phyloP scores from a whole-genome alignment of 2,329 filamentous ascomycete genomes.

The Hymenoscyphus occultus region DNA sequence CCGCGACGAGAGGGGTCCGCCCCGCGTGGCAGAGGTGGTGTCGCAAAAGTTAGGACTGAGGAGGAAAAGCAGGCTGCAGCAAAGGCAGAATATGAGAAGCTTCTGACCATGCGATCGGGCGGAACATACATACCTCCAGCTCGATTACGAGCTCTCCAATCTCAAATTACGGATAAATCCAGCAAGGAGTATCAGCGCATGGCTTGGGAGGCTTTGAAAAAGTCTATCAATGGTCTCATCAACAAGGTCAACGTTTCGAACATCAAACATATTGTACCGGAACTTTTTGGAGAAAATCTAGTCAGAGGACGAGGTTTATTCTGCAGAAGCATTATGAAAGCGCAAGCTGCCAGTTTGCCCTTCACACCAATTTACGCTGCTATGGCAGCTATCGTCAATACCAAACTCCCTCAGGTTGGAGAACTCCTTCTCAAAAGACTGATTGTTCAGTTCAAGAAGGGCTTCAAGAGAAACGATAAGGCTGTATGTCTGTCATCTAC shows the following conservation, averaged over 20 bases:
- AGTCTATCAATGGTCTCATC: conserved; percentile 96
- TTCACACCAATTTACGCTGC: conserved; percentile 96
- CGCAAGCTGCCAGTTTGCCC: conserved; percentile 89
- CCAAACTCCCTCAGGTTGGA: conserved; percentile 91
- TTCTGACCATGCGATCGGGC: conserved; percentile 88
- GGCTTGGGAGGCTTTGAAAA: conserved; percentile 98
- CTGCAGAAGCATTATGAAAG: conserved; percentile 97
- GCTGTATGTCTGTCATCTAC: conserved; percentile 89
- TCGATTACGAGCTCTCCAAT: conserved; percentile 83
- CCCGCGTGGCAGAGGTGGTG: conserved; percentile 18
- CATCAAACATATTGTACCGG: conserved; percentile 95
- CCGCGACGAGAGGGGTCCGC: conserved; percentile 17
- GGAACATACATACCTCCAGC: conserved; percentile 96
- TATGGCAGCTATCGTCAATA: conserved; percentile 95
- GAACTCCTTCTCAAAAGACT: conserved; percentile 83
- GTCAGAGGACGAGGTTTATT: conserved; percentile 88
- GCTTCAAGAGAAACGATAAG: conserved; percentile 95
- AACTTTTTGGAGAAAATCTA: conserved; percentile 92
- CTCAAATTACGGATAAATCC: conserved; percentile 93
- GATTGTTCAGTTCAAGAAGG: conserved; percentile 90
- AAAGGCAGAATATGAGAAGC: conserved; percentile 90
- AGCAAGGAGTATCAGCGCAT: conserved; percentile 98
- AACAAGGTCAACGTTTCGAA: conserved; percentile 99
- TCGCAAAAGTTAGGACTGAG: conserved; percentile 50
- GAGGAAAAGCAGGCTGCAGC: conserved; percentile 85